Percentiles rank a stretch among this genome's conserved stretches.
Conservation (phyloP, 768 basidiomycete species). For the Podaxis sp. region DNA sequence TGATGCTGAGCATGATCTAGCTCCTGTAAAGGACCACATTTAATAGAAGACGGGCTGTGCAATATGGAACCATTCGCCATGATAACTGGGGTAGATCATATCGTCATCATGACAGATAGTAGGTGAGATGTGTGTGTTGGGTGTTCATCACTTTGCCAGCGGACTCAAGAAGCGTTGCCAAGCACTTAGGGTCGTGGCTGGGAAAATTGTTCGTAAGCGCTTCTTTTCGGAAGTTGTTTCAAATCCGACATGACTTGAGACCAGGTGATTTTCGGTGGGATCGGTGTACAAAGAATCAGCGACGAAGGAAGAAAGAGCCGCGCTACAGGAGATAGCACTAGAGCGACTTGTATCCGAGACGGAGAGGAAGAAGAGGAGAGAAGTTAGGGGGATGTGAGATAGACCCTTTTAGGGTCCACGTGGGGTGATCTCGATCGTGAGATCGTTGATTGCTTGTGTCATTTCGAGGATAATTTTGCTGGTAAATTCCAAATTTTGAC, state of each 20-base stretch:
- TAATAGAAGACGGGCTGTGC: background rate
- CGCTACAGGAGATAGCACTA: background rate
- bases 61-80: background rate
- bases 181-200: slow-evolving; percentile 5
- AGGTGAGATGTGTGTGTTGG: background rate
- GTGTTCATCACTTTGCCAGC: slow-evolving; percentile 1
- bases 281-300: background rate
- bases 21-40: background rate
- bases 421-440: slow-evolving; percentile 18
- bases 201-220: slow-evolving; percentile 4
- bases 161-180: background rate
- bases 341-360: background rate
- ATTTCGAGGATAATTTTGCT: slow-evolving; percentile 14
- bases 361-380: background rate
- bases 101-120: background rate
- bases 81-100: background rate
- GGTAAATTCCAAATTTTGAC: slow-evolving; percentile 15
- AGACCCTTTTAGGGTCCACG: slow-evolving; percentile 10
- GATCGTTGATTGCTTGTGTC: slow-evolving; percentile 16
- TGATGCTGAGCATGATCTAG: background rate
- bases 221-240: background rate
- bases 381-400: background rate
- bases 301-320: background rate
- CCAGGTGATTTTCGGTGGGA: background rate
- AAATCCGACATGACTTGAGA: background rate